These are phyloP conservation scores for Penicillium sclerotiorum DNA, from an alignment of 2,329 filamentous ascomycete genomes.

Conservation along the genomic window DNA sequence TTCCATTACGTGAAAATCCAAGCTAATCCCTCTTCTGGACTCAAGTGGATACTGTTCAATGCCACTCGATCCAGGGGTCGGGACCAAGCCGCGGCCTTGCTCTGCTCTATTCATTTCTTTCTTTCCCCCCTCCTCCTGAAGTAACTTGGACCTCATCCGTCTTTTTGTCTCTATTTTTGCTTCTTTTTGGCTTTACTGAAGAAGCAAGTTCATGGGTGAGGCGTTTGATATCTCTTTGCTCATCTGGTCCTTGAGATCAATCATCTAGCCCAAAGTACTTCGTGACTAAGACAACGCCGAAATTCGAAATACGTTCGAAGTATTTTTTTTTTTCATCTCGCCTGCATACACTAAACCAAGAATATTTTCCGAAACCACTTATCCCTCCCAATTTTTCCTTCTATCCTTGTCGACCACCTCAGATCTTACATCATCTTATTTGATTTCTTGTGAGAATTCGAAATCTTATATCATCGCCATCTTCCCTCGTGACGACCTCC, in stretches of 20 bases:
- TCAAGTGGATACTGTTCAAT: slow-evolving; percentile 28
- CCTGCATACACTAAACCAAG: slow-evolving; percentile 19
- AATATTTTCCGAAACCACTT: slow-evolving; percentile 25
- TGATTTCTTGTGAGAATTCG: too few species aligned
- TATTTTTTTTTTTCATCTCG: slow-evolving; percentile 9
- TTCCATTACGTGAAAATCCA: slow-evolving; percentile 23
- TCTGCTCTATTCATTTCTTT: slow-evolving; percentile 5
- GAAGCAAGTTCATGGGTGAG: too few species aligned
- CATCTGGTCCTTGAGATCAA: background rate
- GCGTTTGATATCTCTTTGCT: slow-evolving; percentile 11
- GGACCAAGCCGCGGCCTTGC: slow-evolving; percentile 12
- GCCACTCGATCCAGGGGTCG: slow-evolving; percentile 27
- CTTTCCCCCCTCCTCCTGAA: slow-evolving; percentile 5
- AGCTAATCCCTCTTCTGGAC: slow-evolving; percentile 19
- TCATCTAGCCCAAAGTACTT: slow-evolving; percentile 1
- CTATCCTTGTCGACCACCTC: slow-evolving; percentile 2
- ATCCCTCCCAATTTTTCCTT: slow-evolving; percentile 8
- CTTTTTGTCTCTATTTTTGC: slow-evolving; percentile 13
- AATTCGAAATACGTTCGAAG: background rate
- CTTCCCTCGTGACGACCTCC: too few species aligned
- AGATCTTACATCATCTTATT: slow-evolving; percentile 2
- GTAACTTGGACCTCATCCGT: slow-evolving; percentile 8
- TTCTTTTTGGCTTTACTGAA: too few species aligned
- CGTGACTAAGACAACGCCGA: background rate
- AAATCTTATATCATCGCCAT: too few species aligned